Conservation (phyloP, 192 early-diverging fungal species). For the Dimargaris verticillata region DNA sequence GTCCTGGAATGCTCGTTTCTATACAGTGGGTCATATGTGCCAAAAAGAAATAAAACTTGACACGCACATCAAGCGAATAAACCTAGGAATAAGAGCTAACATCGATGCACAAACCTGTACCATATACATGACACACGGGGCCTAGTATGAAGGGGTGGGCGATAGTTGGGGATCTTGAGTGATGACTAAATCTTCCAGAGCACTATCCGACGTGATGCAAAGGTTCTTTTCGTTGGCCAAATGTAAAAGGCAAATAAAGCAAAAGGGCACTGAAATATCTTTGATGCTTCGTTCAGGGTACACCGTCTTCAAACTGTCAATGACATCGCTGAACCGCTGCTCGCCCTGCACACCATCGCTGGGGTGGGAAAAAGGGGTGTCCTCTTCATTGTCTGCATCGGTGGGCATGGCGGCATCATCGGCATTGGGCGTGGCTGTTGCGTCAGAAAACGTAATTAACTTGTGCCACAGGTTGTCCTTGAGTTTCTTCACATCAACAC, state of each 20-base stretch:
- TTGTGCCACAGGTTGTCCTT: constrained; percentile 95
- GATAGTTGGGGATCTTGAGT: constrained; percentile 17
- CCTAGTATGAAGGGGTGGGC: neutral
- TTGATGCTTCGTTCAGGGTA: constrained; percentile 64
- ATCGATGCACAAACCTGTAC: too few species aligned
- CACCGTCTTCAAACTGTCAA: constrained; percentile 48
- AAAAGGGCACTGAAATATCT: constrained; percentile 92
- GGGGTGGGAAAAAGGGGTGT: neutral
- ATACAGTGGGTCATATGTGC: too few species aligned
- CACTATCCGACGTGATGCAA: constrained; percentile 32
- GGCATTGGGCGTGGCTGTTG: constrained; percentile 6
- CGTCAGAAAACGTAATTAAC: constrained; percentile 19
- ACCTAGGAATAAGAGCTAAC: too few species aligned
- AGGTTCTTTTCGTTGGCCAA: constrained; percentile 87
- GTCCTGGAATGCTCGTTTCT: too few species aligned
- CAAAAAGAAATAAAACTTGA: too few species aligned
- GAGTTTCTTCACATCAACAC: constrained; percentile 84
- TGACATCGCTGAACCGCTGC: constrained; percentile 56
- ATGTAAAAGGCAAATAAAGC: constrained; percentile 94
- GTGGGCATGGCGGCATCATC: constrained; percentile 12
- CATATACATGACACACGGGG: neutral
- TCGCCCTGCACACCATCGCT: constrained; percentile 28
- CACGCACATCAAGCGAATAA: too few species aligned
- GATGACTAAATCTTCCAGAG: constrained; percentile 30
- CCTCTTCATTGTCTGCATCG: constrained; percentile 10